Evolutionary conservation across 179 eudicot genomes (phyloP), one percentile per base, ranked within the genome.

Genomic region (Spergularia azorica): DNA sequence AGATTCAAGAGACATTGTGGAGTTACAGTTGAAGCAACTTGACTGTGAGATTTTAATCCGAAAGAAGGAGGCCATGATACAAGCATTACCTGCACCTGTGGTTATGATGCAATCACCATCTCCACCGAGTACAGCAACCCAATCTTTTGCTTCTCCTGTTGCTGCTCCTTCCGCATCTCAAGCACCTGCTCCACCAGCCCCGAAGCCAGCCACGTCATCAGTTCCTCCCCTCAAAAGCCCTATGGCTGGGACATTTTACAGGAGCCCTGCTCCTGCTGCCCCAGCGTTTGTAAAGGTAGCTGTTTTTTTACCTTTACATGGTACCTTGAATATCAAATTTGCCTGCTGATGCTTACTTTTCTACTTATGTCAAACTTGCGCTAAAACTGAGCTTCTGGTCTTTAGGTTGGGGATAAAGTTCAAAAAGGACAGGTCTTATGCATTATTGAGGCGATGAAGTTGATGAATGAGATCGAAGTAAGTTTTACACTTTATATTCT

Each of bases 371-470:
- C 16, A 56, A 32, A 74, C 18, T 21, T 65, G 54, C 62, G 38
- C 68, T 76, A n/a, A 63, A 12, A 50, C 62, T 52, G 41, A 9
- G 32, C 18, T 75, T 59, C 26, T 76, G 75, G 18, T 50, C 59
- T 79, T 18, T 83, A 95, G 97, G 94, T 93, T 48, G 99, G 99
- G 56, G 99, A 95, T 84, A 90, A 84, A 82, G 91, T 95, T 59
- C 84, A 90, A 77, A 93, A 91, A 84, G 98, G 98, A 17, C 97
- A 95, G 85, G 92, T 93, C 46, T n/a, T 95, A 18, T 93, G 99
- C 85, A 93, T 95, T 73, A 88, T 93, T 73, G 99, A 95, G 82
- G 98, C 98, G 73, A 95, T 95, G 99, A 95, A 95, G 78, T 83
- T 91, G 85, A 95, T 93, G 99, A 93, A 90, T 52, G 97, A 92